phyloP scores from a whole-genome alignment of 106 monocot genomes.

The Dendrobium catenatum region DNA sequence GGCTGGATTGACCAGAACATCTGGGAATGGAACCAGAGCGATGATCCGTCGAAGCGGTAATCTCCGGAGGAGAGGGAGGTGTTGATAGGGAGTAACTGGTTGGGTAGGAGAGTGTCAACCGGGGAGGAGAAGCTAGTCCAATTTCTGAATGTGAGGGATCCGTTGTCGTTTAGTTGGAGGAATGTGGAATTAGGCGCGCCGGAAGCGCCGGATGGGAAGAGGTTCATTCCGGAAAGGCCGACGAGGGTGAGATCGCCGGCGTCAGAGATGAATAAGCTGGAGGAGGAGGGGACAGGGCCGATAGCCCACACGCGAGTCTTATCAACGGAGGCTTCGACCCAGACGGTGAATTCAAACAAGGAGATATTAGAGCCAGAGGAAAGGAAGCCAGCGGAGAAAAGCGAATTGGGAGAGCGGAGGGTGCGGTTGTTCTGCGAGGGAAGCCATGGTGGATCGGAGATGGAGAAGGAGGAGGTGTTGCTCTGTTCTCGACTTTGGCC shows the following conservation, averaged over 20 bases:
- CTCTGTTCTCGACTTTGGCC: background rate
- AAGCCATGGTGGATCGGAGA: conserved; percentile 38
- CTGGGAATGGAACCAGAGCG: conserved; percentile 8
- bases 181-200: conserved; percentile 1
- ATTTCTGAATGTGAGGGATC: conserved; percentile 13
- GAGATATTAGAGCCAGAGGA: background rate
- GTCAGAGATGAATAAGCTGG: conserved; percentile 24
- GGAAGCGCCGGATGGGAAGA: background rate
- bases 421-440: conserved; percentile 19
- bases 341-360: conserved; percentile 33
- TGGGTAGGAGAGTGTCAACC: conserved; percentile 42
- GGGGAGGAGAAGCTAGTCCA: conserved; percentile 46
- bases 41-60: conserved; percentile 25
- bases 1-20: conserved; percentile 5
- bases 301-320: conserved; percentile 29
- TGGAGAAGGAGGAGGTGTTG: conserved; percentile 21
- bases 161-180: conserved; percentile 17
- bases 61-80: conserved; percentile 8
- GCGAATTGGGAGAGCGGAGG: conserved; percentile 37
- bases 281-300: background rate
- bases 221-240: conserved; percentile 19
- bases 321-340: conserved; percentile 13
- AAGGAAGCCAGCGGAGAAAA: conserved; percentile 57
- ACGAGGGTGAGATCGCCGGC: conserved; percentile 19
- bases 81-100: conserved; percentile 20